Base-by-base conservation (phyloP, 2,329 filamentous ascomycete genomes). In the Herpotrichia juniperi region DNA sequence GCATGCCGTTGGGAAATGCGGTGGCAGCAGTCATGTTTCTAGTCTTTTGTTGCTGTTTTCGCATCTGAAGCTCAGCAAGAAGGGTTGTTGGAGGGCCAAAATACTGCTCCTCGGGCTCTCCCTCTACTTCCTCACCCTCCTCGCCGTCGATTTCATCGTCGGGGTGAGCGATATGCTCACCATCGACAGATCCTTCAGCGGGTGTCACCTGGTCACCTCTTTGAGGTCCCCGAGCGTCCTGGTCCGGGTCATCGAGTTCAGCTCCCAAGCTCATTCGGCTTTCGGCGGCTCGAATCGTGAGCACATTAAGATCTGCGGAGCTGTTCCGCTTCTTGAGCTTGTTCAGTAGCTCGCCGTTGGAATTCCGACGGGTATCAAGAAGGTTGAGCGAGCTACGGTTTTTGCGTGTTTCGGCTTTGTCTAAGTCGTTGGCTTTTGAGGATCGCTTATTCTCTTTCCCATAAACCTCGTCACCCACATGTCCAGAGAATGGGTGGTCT, bases 61-160 rank as follows among this genome's bases (percentile, higher is more conserved):
- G 88, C 58, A 96, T 78, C 69, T 97, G 91, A 7, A 99, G 79
- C 71, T 99, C 94, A 0, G 94, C 94, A 21, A 99, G 83, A 0
- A 99, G 81, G 0, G 94, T 99, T 1, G 92, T 96, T 0, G 94
- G 94, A 3, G 87, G 83, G 0, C 90, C 91, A 47, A 87, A 81
- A 57, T 85, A 88, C 1, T 79, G 64, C 39, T 64, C 58, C 32
- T 78, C 78, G 2, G 78, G 77, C 10, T 79, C 77, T 22, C 79
- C 76, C 0, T 78, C 75, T 17, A 67, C 65, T 43, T 72, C 66
- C 26, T 75, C 69, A 8, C 73, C 71, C 16, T 54, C 54, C 19
- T 72, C 64, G 9, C 71, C 68, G 21, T 56, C 62, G 50, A 34
- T 58, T 34, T 56, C 56, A 53, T 48, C 53, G 51, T 51, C 57